These are phyloP conservation scores for Coffea humblotiana DNA, from an alignment of 305 asterid genomes.

Conservation along the genomic window DNA sequence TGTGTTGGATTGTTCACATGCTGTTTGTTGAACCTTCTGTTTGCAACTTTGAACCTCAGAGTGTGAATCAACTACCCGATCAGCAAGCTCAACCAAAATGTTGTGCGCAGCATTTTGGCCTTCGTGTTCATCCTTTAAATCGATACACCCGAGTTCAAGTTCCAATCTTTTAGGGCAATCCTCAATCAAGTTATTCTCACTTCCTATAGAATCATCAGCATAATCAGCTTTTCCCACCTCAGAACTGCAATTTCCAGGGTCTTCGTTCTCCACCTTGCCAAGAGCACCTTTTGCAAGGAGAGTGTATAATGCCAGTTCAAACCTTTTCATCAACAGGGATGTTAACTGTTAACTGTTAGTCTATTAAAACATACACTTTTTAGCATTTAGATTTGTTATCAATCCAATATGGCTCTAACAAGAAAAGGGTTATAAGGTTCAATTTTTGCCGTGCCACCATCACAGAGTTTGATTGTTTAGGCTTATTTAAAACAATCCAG, in stretches of 20 bases:
- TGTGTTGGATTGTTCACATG: conserved; percentile 41
- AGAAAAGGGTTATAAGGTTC: conserved; percentile 8
- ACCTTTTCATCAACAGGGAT: conserved; percentile 43
- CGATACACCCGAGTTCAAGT: conserved; percentile 43
- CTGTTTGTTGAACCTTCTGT: conserved; percentile 42
- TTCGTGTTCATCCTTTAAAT: conserved; percentile 53
- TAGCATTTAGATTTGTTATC: not conserved
- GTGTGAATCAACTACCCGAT: conserved; percentile 62
- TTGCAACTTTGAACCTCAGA: conserved; percentile 36
- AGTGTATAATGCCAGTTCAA: conserved; percentile 77
- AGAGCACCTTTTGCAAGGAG: conserved; percentile 65
- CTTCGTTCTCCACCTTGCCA: conserved; percentile 53
- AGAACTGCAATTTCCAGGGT: conserved; percentile 43
- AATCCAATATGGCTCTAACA: conserved; percentile 1
- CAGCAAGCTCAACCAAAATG: conserved; percentile 69
- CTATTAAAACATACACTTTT: not conserved
- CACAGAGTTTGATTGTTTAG: not conserved
- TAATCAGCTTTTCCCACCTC: conserved; percentile 38
- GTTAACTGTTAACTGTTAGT: conserved; percentile 2
- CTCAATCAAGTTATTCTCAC: conserved; percentile 41
- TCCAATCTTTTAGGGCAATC: conserved; percentile 42
- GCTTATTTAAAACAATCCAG: not conserved
- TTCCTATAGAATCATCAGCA: conserved; percentile 46
- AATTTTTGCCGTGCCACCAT: not conserved
- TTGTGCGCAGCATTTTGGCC: conserved; percentile 52